Conservation (phyloP, 176 grass and related monocot species). For the Olyra latifolia region DNA sequence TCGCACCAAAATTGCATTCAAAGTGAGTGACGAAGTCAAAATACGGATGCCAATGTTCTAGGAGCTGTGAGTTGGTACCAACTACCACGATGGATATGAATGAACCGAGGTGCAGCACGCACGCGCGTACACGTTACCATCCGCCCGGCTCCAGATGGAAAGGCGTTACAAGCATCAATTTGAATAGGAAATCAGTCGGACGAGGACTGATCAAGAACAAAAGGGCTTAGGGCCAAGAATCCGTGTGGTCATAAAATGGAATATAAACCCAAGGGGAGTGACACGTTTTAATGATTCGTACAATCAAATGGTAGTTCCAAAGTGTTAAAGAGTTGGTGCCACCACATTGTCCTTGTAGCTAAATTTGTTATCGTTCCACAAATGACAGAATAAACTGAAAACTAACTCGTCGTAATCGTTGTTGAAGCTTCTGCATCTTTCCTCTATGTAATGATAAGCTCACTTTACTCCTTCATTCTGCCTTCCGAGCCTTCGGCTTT, state of each 20-base stretch:
- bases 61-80: constrained; percentile 14
- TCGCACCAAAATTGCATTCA: constrained; percentile 39
- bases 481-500: constrained; percentile 71
- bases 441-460: constrained; percentile 6
- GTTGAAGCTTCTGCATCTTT: constrained; percentile 24
- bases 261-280: neutral
- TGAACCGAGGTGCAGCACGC: neutral
- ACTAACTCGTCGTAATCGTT: constrained; percentile 27
- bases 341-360: constrained; percentile 29
- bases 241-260: constrained; percentile 23
- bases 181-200: neutral
- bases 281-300: constrained; percentile 34
- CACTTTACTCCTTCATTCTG: constrained; percentile 51
- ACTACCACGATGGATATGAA: constrained; percentile 6
- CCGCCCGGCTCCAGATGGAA: neutral
- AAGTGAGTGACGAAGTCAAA: constrained; percentile 23
- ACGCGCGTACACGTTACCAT: constrained; percentile 19
- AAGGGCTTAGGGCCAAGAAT: neutral
- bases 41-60: constrained; percentile 7
- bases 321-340: neutral
- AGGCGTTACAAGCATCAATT: neutral
- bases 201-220: neutral
- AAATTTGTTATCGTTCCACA: constrained; percentile 24
- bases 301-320: neutral
- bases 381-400: constrained; percentile 25